Evolutionary conservation across 2,329 filamentous ascomycete species (phyloP).

Genomic region (Claviceps maximensis): DNA sequence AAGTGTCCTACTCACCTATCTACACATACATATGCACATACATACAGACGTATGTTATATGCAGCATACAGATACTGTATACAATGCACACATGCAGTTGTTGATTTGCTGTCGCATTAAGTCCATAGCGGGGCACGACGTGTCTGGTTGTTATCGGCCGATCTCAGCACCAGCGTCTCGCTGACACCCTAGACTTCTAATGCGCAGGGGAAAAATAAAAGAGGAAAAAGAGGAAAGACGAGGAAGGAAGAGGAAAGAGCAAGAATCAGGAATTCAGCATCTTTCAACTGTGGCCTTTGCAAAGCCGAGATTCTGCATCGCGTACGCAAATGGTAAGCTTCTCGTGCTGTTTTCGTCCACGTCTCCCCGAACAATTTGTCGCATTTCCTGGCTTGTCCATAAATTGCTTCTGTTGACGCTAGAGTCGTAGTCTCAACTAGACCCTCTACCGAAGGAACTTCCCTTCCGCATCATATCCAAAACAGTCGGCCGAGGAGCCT

Average conservation of each 20-base stretch:
- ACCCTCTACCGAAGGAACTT: conserved; percentile 69
- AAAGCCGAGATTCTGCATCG: neutral
- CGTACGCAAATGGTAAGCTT: neutral
- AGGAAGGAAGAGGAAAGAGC: neutral
- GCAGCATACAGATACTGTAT: no score
- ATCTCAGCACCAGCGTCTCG: neutral
- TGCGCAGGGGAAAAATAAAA: neutral
- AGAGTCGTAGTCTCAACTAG: conserved; percentile 59
- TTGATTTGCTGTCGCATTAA: neutral
- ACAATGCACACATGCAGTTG: neutral
- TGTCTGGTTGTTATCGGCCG: neutral
- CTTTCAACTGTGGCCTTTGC: neutral
- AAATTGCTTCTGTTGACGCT: conserved; percentile 16
- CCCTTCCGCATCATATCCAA: conserved; percentile 93
- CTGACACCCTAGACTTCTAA: neutral
- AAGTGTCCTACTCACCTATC: neutral
- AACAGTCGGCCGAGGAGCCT: conserved; percentile 91
- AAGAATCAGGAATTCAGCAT: neutral
- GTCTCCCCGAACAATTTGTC: neutral
- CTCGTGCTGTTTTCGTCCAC: neutral
- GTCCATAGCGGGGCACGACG: neutral
- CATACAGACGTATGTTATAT: neutral
- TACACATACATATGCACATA: neutral
- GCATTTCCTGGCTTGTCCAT: neutral
- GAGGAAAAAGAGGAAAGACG: neutral